Base-by-base conservation (phyloP, 163 green algal species). In the Smithsoniella earleae region DNA sequence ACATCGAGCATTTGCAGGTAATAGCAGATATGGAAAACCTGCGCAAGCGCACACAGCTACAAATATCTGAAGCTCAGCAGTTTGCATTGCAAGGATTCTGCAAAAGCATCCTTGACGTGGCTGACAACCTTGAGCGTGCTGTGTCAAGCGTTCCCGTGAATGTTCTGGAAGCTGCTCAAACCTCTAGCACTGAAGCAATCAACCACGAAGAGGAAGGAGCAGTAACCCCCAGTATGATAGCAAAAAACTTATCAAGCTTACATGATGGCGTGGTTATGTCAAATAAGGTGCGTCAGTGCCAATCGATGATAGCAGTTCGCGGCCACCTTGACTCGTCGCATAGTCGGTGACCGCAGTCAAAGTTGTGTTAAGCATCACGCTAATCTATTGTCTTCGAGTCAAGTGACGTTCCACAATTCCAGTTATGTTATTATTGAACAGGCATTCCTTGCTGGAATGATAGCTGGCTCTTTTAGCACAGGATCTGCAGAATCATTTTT, bases 21-120 rank as follows among this genome's bases (percentile, higher is more conserved):
- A 38, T 95, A 30, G 93, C 91, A 5, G 93, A 98, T 54, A 96
- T 97, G 92, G 88, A 98, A 77, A 97, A 97, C 77, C 73, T 97
- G 55, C 79, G 90, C 33, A 78, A 90, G 33, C 83, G 93, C 20
- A 90, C 88, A n/a, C 58, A 77, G 0, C 78, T 88, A 1, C 84
- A 95, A 69, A 77, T 86, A n/a, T 87, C 95, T 25, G 82, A 83
- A 20, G 78, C 85, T 31, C 86, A 89, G 49, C 89, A 90, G 74
- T 97, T 93, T 81, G 93, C 90, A 0, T 80, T 96, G n/a, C 89
- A 94, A 86, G 81, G 83, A n/a, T 92, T 98, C 75, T 83, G 89
- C 0, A 95, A 96, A 79, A 82, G 77, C 43, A 73, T 98, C 36
- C 77, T 98, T 43, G 93, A 97, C 44, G 91, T 98, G 25, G 88